Conservation (phyloP, 2,329 filamentous ascomycete genomes). For the Colletotrichum sp. region DNA sequence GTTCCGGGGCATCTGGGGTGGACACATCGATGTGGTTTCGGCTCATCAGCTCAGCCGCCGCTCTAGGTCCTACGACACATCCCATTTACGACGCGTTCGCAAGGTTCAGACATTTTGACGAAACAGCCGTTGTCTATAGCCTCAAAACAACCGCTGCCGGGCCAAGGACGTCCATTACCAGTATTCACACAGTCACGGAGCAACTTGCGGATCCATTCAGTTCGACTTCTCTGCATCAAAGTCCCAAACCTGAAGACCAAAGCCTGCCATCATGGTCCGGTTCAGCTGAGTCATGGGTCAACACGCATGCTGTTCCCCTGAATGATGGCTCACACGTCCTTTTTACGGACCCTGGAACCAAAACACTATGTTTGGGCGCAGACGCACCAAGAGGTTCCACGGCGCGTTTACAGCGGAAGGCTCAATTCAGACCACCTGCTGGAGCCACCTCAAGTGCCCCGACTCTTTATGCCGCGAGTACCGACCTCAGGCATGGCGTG, state of each 20-base stretch:
- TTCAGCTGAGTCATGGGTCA: background rate
- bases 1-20: slow-evolving; percentile 31
- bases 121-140: slow-evolving; percentile 22
- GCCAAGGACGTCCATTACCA: background rate
- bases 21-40: slow-evolving; percentile 62
- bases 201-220: background rate
- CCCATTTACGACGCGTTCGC: slow-evolving; percentile 11
- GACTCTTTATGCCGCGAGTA: slow-evolving; percentile 58
- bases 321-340: slow-evolving; percentile 69
- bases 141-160: background rate
- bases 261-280: background rate
- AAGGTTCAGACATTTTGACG: background rate
- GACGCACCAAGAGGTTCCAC: slow-evolving; percentile 59
- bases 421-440: slow-evolving; percentile 50
- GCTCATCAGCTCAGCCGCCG: slow-evolving; percentile 65
- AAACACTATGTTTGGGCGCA: slow-evolving; percentile 62
- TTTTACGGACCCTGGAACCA: slow-evolving; percentile 64
- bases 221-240: background rate
- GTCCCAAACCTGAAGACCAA: background rate
- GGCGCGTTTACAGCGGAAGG: slow-evolving; percentile 60
- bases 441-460: slow-evolving; percentile 40
- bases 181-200: slow-evolving; percentile 2
- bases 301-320: slow-evolving; percentile 56
- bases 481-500: slow-evolving; percentile 61
- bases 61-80: slow-evolving; percentile 25